Conservation (phyloP, 331 rosid genomes). For the Pyracantha coccinea region DNA sequence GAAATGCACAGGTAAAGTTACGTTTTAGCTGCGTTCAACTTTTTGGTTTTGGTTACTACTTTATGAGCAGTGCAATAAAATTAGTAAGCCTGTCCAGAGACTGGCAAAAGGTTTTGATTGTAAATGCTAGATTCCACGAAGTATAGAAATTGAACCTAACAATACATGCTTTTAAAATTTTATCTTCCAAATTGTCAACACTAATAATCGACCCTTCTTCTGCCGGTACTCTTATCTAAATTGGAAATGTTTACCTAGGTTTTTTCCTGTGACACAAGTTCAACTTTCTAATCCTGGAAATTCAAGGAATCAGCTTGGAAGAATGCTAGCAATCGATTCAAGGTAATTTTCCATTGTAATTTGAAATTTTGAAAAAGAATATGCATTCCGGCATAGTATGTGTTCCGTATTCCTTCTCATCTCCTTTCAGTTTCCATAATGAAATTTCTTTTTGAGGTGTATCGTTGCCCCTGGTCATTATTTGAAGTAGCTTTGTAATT, state of each 20-base stretch:
- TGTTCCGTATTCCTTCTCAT: background rate
- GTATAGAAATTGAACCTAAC: background rate
- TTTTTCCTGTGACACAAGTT: slow-evolving; percentile 66
- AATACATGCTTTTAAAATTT: background rate
- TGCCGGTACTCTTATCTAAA: background rate
- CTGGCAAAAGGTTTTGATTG: background rate
- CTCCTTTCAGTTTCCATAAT: background rate
- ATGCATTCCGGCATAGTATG: background rate
- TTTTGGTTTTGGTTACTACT: background rate
- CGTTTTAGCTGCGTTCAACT: background rate
- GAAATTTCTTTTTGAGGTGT: background rate
- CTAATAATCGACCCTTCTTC: background rate
- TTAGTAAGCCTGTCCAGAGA: background rate
- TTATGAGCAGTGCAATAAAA: background rate
- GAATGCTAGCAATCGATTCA: slow-evolving; percentile 77
- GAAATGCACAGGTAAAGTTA: slow-evolving; percentile 83
- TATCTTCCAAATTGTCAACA: background rate
- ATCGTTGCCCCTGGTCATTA: background rate
- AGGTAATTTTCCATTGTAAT: slow-evolving; percentile 38
- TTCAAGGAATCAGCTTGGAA: slow-evolving; percentile 60
- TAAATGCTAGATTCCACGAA: background rate
- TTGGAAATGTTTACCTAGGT: slow-evolving; percentile 38
- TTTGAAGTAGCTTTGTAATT: background rate
- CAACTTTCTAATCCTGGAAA: slow-evolving; percentile 83
- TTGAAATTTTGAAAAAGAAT: background rate